These are phyloP conservation scores for Dimocarpus longan DNA, from an alignment of 345 rosid genomes.

Conservation along the genomic window DNA sequence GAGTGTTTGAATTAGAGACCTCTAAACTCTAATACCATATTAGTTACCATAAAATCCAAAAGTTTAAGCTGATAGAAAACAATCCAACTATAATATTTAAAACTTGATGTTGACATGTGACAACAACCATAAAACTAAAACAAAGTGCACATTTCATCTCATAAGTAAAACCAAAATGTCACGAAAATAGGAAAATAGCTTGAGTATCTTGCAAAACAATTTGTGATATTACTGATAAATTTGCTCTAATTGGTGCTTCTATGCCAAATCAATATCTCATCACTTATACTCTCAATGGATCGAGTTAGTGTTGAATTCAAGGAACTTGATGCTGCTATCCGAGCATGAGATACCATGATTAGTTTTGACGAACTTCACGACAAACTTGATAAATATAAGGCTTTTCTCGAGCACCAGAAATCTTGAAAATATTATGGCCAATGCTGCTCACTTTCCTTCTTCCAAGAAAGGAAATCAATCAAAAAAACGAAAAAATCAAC, in stretches of 20 bases:
- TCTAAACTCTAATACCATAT: too few relatives aligned
- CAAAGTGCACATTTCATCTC: too few relatives aligned
- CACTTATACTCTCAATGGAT: not conserved
- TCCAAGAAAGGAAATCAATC: not conserved
- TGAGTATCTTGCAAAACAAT: constrained; percentile 2
- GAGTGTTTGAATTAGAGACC: too few relatives aligned
- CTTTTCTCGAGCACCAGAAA: not conserved
- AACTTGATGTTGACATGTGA: too few relatives aligned
- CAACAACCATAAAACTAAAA: too few relatives aligned
- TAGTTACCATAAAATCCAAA: too few relatives aligned
- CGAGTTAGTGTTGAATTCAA: not conserved
- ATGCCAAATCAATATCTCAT: not conserved
- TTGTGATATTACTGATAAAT: not conserved
- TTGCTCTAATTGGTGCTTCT: constrained; percentile 3
- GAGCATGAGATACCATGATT: not conserved
- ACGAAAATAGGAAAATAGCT: too few relatives aligned
- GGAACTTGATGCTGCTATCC: not conserved
- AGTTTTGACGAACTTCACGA: constrained; percentile 3
- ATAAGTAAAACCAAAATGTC: too few relatives aligned
- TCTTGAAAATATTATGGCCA: not conserved
- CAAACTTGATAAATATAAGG: not conserved
- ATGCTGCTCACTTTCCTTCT: too few relatives aligned
- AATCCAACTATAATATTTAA: too few relatives aligned
- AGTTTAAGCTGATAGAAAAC: too few relatives aligned
- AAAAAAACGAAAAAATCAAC: not conserved